Evolutionary conservation across 1,284 basidiomycete species (phyloP), one percentile per base, ranked within the genome.

Genomic region (Porodaedalea pini): DNA sequence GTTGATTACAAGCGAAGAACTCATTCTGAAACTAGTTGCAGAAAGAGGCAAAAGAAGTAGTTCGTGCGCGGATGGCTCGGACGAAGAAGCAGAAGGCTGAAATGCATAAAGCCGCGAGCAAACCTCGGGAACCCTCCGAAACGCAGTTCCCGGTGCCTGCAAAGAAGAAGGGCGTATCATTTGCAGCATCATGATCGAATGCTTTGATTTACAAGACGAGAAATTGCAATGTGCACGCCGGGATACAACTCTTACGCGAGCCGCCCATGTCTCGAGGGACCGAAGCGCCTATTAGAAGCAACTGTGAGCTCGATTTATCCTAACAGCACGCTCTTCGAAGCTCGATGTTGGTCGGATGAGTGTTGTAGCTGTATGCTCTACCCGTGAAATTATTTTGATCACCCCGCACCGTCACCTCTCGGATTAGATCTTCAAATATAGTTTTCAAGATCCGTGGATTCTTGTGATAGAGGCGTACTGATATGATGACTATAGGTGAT

Each of bases 31-130:
- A 10, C 31, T 13, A 8, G 17, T 49, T 34, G 44, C 37, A 58
- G 57, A 47, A 48, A 39, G 49, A 59, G 41, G 58, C 58, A 15
- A 59, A 59, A 37, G 58, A 59, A 39, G 25, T 51, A 13, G 36
- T 59, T 21, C 48, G 52, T n/a, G 58, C 58, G n/a, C 45, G 39
- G 13, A 44, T 40, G 21, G 51, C 58, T 15, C 40, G n/a, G 41
- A 17, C n/a, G 17, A 55, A 55, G 53, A 59, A 56, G 36, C 43
- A 41, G 29, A 59, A 51, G 31, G 36, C 29, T 10, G 29, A 59
- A 37, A 25, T 37, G 10, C 41, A 23, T 13, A 51, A 47, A 19
- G 17, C 21, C 1, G 17, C 45, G 6, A 34, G n/a, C 40, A 27
- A 27, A 23, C 21, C 37, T 55, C 17, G 6, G 15, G 37, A 48